Evolutionary conservation across 106 monocot species (phyloP), one percentile per base, ranked within the genome.

Genomic region (Triglochin maritima): DNA sequence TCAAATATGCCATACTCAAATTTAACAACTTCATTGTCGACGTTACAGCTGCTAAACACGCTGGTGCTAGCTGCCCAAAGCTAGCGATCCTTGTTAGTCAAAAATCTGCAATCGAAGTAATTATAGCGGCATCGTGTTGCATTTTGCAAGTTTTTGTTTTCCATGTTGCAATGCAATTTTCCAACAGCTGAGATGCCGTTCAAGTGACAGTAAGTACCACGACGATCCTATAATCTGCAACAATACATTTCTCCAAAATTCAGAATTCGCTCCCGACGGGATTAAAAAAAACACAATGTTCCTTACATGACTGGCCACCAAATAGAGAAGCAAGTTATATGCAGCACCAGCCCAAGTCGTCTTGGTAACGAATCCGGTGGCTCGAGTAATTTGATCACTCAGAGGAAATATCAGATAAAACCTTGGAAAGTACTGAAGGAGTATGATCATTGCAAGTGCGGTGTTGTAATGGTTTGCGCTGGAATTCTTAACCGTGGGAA

Each of bases 321-420:
- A 74, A 77, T 89, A 93, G 17, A 93, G 86, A n/a, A 86, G 59
- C 15, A 93, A 71, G 74, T 93, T 93, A 67, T 86, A 93, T 48
- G 81, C 93, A 74, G 93, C 89, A 56, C 89, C 93, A 12, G 80
- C 84, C 93, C 93, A 93, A 52, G 89, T 86, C 51, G 86, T 93
- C 80, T 89, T 89, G n/a, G 82, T 79, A 46, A 89, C 89, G 65
- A 86, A 78, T 15, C 93, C 89, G 56, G 78, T 74, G 53, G 92
- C 70, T 77, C 85, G 85, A 47, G 86, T 79, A 42, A 93, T 86
- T 70, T 93, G 80, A 49, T 78, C 68, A 66, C 84, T 93, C 50
- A 89, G 71, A 50, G 89, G 93, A 69, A 93, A 93, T 71, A 93
- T 93, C 60, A 86, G 77, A 74, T 93, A 93, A 45, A 89, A 64